Evolutionary conservation across 257 asterid species (phyloP), one percentile per base, ranked within the genome.

Genomic region (Anisodus acutangulus): DNA sequence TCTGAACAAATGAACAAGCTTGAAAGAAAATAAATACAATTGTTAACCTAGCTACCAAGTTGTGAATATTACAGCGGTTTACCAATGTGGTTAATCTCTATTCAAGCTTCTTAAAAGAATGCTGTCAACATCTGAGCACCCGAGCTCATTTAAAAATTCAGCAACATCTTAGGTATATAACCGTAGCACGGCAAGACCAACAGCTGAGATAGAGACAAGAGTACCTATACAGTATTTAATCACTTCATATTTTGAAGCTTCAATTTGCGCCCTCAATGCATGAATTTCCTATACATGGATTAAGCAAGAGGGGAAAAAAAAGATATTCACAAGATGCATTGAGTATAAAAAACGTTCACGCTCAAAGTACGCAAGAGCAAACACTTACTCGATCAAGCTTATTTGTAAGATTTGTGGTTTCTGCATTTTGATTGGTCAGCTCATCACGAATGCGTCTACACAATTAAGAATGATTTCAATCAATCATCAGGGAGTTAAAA

Each of bases 171-270:
- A 78, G 66, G 82, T 78, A 54, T 89, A 80, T 79, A 91, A 80
- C 80, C 93, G 92, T 43, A 90, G 72, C 71, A 90, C 81, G 10
- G 92, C 92, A 22, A 91, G 86, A 79, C 92, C 93, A 80, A 89
- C 91, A 0, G 95, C 95, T 39, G 93, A 81, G 9, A 90, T 82
- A 37, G 94, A 91, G 55, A 85, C 90, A 16, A 91, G 90, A 35
- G 93, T 90, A 79, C 94, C 94, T 78, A 91, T 90, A 79, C 94
- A 91, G 35, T 90, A 91, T 66, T 89, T 91, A 87, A 91, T 91
- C 53, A 91, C 93, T 31, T 91, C 94, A 47, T 88, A 89, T 45
- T 91, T 90, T 83, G 92, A 91, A 15, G 92, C 92, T 86, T 91
- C 94, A 47, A 91, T 78, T 82, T 91, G 93, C 41, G 93, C 92